Conservation (phyloP, 2,329 filamentous ascomycete species). For the Epichloe sylvatica region DNA sequence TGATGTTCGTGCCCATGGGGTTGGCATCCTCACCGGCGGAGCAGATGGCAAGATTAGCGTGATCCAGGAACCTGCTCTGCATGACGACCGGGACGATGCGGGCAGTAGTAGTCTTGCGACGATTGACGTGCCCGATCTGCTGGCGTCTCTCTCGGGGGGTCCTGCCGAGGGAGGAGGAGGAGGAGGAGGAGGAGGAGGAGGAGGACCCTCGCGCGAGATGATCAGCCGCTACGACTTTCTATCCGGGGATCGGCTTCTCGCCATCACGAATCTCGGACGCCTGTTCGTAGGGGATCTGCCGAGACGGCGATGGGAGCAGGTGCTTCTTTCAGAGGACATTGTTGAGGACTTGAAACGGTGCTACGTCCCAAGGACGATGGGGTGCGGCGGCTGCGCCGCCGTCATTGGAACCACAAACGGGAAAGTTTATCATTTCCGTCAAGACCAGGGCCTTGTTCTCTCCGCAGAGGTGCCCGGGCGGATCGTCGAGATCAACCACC, state of each 20-base stretch:
- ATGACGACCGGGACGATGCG: not conserved
- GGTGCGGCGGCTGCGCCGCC: constrained; percentile 22
- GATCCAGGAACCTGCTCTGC: constrained; percentile 18
- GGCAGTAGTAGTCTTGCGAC: constrained; percentile 7
- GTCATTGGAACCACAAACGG: constrained; percentile 37
- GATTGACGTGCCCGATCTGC: constrained; percentile 21
- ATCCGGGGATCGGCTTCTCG: constrained; percentile 35
- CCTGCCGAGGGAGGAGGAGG: not conserved
- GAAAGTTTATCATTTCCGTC: constrained; percentile 30
- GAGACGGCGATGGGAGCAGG: constrained; percentile 27
- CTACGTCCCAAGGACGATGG: constrained; percentile 31
- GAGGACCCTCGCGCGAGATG: constrained; percentile 18
- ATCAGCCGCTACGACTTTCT: constrained; percentile 54
- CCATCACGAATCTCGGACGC: constrained; percentile 46
- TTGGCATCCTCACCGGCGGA: constrained; percentile 59
- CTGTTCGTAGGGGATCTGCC: constrained; percentile 34
- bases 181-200: not conserved
- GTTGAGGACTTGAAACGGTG: constrained; percentile 29
- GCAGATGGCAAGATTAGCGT: constrained; percentile 58
- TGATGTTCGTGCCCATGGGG: constrained; percentile 14
- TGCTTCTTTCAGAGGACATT: constrained; percentile 20
- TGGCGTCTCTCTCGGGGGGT: constrained; percentile 8
- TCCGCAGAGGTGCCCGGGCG: constrained; percentile 31
- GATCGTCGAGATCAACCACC: constrained; percentile 35
- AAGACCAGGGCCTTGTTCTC: constrained; percentile 12